A percentile compares a stretch with the other conserved stretches of the same genome.
phyloP scores from a whole-genome alignment of 208 protist species.

The Crithidia brevicula region DNA sequence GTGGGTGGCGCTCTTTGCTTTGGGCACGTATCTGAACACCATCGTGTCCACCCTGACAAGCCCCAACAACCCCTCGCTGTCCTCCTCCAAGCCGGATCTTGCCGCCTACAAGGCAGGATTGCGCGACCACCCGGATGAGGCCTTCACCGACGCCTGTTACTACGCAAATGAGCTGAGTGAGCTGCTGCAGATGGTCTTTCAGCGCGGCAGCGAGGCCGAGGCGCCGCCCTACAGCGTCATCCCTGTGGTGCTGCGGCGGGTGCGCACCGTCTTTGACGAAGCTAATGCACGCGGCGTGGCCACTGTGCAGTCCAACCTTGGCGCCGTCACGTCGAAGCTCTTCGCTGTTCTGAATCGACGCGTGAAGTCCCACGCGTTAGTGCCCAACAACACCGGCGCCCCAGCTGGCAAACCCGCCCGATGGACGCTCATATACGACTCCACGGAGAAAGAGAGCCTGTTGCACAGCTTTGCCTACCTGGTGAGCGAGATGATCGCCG shows the following conservation, averaged over 20 bases:
- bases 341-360: constrained; percentile 48
- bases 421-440: constrained; percentile 28
- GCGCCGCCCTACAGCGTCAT: constrained; percentile 60
- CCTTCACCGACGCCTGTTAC: constrained; percentile 54
- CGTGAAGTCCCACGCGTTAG: constrained; percentile 34
- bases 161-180: constrained; percentile 57
- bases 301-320: constrained; percentile 51
- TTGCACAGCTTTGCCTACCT: constrained; percentile 61
- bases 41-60: constrained; percentile 33
- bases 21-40: constrained; percentile 72
- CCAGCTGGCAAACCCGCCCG: neutral
- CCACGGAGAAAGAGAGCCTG: constrained; percentile 37
- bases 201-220: constrained; percentile 22
- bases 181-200: constrained; percentile 39
- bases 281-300: constrained; percentile 44
- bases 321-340: constrained; percentile 57
- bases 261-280: constrained; percentile 68
- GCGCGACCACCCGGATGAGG: constrained; percentile 24
- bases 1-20: constrained; percentile 67
- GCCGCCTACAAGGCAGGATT: constrained; percentile 37
- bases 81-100: constrained; percentile 15
- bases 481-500: constrained; percentile 63
- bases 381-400: neutral
- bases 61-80: neutral
- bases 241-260: constrained; percentile 59